Evolutionary conservation across 2,329 filamentous ascomycete genomes (phyloP).

Genomic region (Gnomoniopsis sp.): DNA sequence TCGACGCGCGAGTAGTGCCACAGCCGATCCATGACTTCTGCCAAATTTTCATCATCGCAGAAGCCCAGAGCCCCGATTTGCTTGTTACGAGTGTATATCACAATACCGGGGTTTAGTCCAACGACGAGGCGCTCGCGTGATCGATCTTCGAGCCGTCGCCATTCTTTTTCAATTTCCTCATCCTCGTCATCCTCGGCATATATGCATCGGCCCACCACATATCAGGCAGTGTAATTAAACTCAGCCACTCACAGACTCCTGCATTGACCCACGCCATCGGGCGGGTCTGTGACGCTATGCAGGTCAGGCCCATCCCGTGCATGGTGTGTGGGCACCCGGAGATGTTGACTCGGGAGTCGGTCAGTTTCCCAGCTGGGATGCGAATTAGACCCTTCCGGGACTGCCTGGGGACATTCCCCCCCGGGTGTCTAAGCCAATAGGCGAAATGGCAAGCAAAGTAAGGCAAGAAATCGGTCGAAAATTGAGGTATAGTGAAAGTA

Average conservation of each 20-base stretch:
- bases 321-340: background rate
- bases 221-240: background rate
- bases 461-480: no score
- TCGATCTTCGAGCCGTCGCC: background rate
- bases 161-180: background rate
- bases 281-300: slow-evolving; percentile 14
- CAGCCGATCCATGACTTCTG: no score
- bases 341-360: slow-evolving; percentile 12
- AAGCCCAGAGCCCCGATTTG: no score
- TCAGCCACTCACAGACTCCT: background rate
- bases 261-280: slow-evolving; percentile 8
- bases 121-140: background rate
- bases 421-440: no score
- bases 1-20: no score
- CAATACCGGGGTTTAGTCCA: background rate
- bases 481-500: no score
- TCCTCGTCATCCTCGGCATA: background rate
- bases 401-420: no score
- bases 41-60: no score
- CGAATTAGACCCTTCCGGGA: background rate
- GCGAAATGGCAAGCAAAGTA: no score
- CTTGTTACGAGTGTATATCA: background rate
- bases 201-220: background rate
- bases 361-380: background rate
- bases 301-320: background rate